Evolutionary conservation across 176 grass and related monocot genomes (phyloP), one percentile per base, ranked within the genome.

Genomic region (Lolium multiflorum): DNA sequence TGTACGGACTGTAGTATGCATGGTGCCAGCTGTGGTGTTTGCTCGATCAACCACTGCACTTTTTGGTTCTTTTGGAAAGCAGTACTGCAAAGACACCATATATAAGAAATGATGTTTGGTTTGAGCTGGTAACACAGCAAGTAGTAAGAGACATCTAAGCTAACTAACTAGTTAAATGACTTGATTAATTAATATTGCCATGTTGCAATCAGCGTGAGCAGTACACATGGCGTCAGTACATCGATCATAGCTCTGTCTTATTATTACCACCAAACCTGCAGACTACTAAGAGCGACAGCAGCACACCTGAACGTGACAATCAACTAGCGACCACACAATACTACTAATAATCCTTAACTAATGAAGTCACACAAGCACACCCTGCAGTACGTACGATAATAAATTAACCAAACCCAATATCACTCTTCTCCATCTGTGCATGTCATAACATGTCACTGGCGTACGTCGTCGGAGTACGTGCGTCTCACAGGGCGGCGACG

Each of bases 401-500:
- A 71, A 71, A 43, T 2, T 9, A 57, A 57, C 16, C 8, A 43
- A 43, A 43, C 41, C 6, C 18, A n/a, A 3, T 57, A 65, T 70
- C 81, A 47, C 37, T 61, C 9, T 16, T 6, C 31, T 2, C 11
- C 57, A 22, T 57, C 47, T 69, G 7, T 69, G 7, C 80, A 12
- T 69, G 31, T 70, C 65, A 4, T 14, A 7, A 65, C 71, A 0
- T 72, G 69, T 7, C 15, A 3, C 6, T n/a, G 11, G 5, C n/a
- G 28, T 28, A 28, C 28, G 51, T 60, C 54, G 52, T 62, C 77
- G 38, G 46, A 13, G 38, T 73, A 39, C 17, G 49, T 8, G 62
- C 37, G 47, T 18, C 63, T 87, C 89, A 91, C 68, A 38, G 74
- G 57, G 76, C 60, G 70, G 85, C 31, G 77, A 69, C 69, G 82